These are phyloP conservation scores for Candida stauntonica DNA, from an alignment of 805 yeast genomes.

Conservation along the genomic window DNA sequence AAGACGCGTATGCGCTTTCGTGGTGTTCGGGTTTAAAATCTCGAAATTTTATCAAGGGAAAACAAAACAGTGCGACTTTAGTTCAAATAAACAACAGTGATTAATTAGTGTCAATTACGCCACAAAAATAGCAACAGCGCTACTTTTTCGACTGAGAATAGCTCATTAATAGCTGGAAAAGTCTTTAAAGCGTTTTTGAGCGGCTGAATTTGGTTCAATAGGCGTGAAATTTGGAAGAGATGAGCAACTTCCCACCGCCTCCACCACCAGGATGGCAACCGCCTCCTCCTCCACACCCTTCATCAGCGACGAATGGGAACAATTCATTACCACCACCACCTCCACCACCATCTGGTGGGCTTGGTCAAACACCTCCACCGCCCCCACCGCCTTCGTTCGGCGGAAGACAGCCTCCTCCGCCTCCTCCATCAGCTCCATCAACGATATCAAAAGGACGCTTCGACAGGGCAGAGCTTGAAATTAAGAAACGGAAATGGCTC, in stretches of 20 bases:
- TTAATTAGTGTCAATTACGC: neutral
- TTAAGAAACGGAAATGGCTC: constrained; percentile 55
- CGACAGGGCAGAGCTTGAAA: constrained; percentile 31
- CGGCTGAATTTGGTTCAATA: neutral
- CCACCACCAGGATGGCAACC: constrained; percentile 32
- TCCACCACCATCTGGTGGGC: constrained; percentile 15
- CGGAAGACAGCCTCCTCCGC: constrained; percentile 21
- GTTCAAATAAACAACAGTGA: neutral
- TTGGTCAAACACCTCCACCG: constrained; percentile 21
- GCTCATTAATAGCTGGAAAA: neutral
- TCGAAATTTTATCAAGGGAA: neutral
- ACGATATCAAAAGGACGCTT: constrained; percentile 18
- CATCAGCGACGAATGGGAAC: constrained; percentile 4
- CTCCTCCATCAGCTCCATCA: constrained; percentile 22
- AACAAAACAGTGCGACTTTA: too few species aligned
- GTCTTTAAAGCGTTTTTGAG: neutral
- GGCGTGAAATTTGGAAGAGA: neutral
- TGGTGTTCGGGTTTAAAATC: too few species aligned
- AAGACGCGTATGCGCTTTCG: too few species aligned
- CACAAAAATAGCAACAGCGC: neutral
- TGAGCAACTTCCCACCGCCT: constrained; percentile 28
- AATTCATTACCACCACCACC: constrained; percentile 27
- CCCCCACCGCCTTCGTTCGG: constrained; percentile 8
- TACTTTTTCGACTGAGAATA: neutral
- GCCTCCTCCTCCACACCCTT: constrained; percentile 28